These are phyloP conservation scores for Metschnikowia matae DNA, from an alignment of 805 yeast genomes.

Conservation along the genomic window DNA sequence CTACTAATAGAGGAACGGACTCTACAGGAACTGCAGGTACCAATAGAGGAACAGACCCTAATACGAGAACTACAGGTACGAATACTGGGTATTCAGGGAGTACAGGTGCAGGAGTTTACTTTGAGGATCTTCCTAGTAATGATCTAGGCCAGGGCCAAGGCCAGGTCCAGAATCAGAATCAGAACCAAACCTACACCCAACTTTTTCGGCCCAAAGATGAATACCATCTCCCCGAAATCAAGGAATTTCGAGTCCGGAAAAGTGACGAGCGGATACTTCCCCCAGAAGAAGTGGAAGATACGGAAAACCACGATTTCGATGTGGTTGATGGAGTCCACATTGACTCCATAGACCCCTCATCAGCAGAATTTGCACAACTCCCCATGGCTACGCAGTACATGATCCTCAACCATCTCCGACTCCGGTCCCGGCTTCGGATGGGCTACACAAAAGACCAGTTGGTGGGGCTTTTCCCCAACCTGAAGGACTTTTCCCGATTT, in stretches of 20 bases:
- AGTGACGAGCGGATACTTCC: constrained; percentile 73
- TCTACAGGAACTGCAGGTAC: too few relatives aligned
- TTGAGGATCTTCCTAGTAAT: constrained; percentile 25
- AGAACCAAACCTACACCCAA: background rate
- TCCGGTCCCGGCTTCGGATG: constrained; percentile 87
- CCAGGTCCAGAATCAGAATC: too few relatives aligned
- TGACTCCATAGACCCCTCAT: constrained; percentile 76
- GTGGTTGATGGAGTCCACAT: constrained; percentile 68
- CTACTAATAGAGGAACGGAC: background rate
- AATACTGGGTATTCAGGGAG: background rate
- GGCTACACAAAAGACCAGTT: constrained; percentile 91
- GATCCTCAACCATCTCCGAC: constrained; percentile 74
- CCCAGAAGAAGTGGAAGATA: constrained; percentile 66
- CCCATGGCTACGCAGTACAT: constrained; percentile 87
- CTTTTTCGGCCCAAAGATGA: constrained; percentile 65
- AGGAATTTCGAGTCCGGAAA: constrained; percentile 47
- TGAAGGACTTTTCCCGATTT: constrained; percentile 86
- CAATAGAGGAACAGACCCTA: constrained; percentile 22
- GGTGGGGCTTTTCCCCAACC: constrained; percentile 72
- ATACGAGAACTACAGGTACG: background rate
- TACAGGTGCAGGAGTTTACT: constrained; percentile 11
- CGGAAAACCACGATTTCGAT: constrained; percentile 27
- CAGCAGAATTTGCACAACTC: constrained; percentile 68
- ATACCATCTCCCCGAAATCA: constrained; percentile 74
- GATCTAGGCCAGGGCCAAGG: too few relatives aligned